Conservation (phyloP, 768 basidiomycete species). For the Lactarius quietus region DNA sequence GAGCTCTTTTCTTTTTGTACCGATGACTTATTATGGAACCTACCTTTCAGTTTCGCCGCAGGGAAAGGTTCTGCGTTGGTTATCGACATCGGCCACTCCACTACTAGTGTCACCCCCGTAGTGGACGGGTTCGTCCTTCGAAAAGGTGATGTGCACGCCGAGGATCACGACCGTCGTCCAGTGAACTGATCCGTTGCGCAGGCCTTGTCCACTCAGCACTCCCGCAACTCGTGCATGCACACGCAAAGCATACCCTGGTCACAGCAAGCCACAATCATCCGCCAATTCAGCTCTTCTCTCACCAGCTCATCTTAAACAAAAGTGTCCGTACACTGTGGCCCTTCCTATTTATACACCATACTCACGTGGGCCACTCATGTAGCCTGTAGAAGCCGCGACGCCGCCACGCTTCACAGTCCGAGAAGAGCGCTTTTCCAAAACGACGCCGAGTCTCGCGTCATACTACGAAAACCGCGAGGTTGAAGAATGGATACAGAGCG, state of each 20-base stretch:
- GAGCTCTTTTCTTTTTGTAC: not conserved
- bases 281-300: constrained; percentile 70
- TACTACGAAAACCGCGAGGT: constrained; percentile 83
- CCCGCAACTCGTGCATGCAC: constrained; percentile 76
- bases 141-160: constrained; percentile 62
- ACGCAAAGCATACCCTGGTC: constrained; percentile 66
- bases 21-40: not conserved
- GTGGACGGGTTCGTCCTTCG: constrained; percentile 97
- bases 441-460: constrained; percentile 74
- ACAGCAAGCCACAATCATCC: constrained; percentile 47
- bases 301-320: constrained; percentile 88
- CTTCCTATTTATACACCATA: constrained; percentile 14
- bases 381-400: constrained; percentile 71
- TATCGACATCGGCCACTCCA: constrained; percentile 87
- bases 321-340: constrained; percentile 45
- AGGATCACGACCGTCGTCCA: not conserved
- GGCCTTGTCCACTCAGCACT: constrained; percentile 75
- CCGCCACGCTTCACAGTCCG: constrained; percentile 67
- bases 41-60: constrained; percentile 72
- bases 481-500: constrained; percentile 91
- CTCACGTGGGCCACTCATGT: not conserved
- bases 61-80: constrained; percentile 97
- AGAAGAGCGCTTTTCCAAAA: constrained; percentile 65
- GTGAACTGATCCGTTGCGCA: constrained; percentile 32
- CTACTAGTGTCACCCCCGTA: constrained; percentile 90